These are phyloP conservation scores for Trametes elegans DNA, from an alignment of 768 basidiomycete genomes.

Conservation along the genomic window DNA sequence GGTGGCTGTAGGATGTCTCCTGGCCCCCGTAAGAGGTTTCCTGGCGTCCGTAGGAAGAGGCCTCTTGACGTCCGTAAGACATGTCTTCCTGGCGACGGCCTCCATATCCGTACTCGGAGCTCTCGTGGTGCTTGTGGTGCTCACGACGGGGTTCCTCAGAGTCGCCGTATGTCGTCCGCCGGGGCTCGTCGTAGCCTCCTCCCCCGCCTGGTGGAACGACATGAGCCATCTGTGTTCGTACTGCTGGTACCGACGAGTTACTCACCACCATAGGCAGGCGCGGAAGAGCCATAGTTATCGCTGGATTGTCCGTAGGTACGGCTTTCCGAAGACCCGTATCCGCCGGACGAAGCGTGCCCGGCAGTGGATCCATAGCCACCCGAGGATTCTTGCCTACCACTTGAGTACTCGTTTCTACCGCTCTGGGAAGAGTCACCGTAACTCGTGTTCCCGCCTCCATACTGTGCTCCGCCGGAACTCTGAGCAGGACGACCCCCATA, in stretches of 20 bases:
- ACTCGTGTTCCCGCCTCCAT: background rate
- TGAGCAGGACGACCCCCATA: conserved; percentile 18
- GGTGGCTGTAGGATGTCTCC: background rate
- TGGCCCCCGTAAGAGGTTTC: background rate
- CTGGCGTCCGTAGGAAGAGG: background rate
- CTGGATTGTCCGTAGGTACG: conserved; percentile 3
- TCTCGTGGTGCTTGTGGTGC: background rate
- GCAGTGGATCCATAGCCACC: background rate
- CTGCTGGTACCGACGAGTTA: background rate
- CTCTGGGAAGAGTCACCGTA: conserved; percentile 6
- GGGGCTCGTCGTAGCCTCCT: conserved; percentile 3
- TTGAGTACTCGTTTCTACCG: no score
- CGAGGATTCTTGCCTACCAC: background rate
- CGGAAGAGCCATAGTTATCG: conserved; percentile 8
- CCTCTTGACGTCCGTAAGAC: conserved; percentile 3
- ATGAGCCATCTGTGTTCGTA: background rate
- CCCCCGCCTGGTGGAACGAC: background rate
- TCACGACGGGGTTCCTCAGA: conserved; percentile 7
- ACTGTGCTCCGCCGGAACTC: conserved; percentile 7
- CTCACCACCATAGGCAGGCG: conserved; percentile 8
- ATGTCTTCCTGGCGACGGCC: conserved; percentile 2
- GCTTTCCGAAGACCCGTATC: conserved; percentile 1
- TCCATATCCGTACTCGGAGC: background rate
- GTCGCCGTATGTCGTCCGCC: conserved; percentile 1
- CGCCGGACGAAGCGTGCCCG: background rate